These are phyloP conservation scores for Angomonas ambiguus DNA, from an alignment of 208 protist genomes.

Conservation along the genomic window DNA sequence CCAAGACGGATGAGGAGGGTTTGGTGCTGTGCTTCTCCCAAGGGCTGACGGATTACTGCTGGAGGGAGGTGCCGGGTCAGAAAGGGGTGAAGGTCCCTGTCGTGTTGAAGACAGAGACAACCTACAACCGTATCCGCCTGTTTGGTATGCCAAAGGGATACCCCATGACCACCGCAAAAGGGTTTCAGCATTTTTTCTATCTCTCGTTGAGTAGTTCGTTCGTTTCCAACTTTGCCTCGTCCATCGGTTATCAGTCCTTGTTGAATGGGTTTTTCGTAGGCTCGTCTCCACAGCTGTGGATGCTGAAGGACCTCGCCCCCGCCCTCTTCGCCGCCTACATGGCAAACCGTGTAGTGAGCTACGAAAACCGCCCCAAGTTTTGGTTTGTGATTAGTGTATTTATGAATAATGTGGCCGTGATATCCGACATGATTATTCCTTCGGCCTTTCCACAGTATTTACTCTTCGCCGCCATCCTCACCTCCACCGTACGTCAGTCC, in stretches of 20 bases:
- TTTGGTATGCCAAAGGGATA: slow-evolving; percentile 81
- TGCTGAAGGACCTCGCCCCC: slow-evolving; percentile 79
- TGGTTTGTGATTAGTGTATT: slow-evolving; percentile 81
- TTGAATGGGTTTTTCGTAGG: slow-evolving; percentile 79
- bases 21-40: slow-evolving; percentile 48
- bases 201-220: slow-evolving; percentile 65
- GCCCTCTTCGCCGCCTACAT: slow-evolving; percentile 74
- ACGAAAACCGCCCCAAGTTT: slow-evolving; percentile 87
- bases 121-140: slow-evolving; percentile 28
- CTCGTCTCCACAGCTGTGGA: slow-evolving; percentile 80
- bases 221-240: slow-evolving; percentile 81
- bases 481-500: slow-evolving; percentile 79
- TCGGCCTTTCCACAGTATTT: slow-evolving; percentile 58
- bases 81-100: slow-evolving; percentile 20
- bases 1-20: slow-evolving; percentile 12
- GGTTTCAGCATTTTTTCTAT: slow-evolving; percentile 78
- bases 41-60: slow-evolving; percentile 48
- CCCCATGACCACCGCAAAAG: slow-evolving; percentile 56
- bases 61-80: slow-evolving; percentile 19
- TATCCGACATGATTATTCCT: slow-evolving; percentile 80
- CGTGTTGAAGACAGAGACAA: slow-evolving; percentile 31
- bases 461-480: slow-evolving; percentile 57
- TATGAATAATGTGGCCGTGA: slow-evolving; percentile 70
- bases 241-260: slow-evolving; percentile 79
- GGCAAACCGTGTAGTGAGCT: slow-evolving; percentile 77